A percentile compares a stretch with the other conserved stretches of the same genome.
These are phyloP conservation scores for Hypoxylon sp. DNA, from an alignment of 2,329 filamentous ascomycete species.

Conservation along the genomic window DNA sequence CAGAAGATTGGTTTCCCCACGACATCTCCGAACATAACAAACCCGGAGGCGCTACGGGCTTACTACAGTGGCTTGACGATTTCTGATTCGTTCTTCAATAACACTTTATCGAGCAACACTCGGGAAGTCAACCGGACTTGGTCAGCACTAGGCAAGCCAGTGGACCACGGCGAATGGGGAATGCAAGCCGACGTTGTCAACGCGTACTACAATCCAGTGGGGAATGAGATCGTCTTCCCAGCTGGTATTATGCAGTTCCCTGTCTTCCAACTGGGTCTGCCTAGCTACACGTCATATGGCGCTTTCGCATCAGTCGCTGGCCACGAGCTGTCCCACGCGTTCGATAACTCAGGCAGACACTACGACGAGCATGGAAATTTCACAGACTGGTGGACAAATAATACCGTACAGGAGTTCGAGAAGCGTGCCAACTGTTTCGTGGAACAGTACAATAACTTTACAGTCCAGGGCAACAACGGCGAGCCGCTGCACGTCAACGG, in stretches of 20 bases:
- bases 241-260: conserved; percentile 77
- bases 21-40: conserved; percentile 71
- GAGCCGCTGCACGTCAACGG: conserved; percentile 73
- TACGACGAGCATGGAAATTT: conserved; percentile 75
- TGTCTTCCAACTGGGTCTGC: conserved; percentile 68
- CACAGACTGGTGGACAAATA: conserved; percentile 75
- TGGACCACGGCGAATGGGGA: conserved; percentile 71
- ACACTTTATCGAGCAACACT: conserved; percentile 64
- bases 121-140: conserved; percentile 66
- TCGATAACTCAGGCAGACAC: conserved; percentile 74
- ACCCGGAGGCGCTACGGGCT: conserved; percentile 65
- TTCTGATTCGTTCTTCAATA: conserved; percentile 69
- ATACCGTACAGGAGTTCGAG: conserved; percentile 70
- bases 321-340: conserved; percentile 77
- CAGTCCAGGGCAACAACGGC: conserved; percentile 67
- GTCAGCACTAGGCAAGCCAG: conserved; percentile 71
- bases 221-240: conserved; percentile 76
- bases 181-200: conserved; percentile 74
- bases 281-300: conserved; percentile 71
- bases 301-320: conserved; percentile 75
- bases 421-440: conserved; percentile 74
- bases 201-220: conserved; percentile 74
- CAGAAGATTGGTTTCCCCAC: conserved; percentile 77
- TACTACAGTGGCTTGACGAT: conserved; percentile 69
- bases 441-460: conserved; percentile 72